Evolutionary conservation across 345 rosid genomes (phyloP).

Genomic region (Dipteronia dyeriana): DNA sequence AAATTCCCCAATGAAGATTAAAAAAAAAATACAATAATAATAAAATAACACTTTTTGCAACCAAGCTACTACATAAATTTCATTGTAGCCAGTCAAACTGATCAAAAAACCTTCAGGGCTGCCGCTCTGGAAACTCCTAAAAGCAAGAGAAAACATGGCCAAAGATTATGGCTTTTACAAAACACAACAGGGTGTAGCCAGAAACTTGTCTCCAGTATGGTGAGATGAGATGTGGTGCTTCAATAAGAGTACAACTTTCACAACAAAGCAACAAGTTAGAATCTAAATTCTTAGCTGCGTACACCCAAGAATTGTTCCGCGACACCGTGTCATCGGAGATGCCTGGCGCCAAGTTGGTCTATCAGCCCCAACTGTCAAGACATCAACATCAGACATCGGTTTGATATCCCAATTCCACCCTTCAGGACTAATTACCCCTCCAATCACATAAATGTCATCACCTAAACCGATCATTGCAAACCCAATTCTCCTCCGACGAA

Average conservation of each 20-base stretch:
- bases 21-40: neutral
- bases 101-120: constrained; percentile 11
- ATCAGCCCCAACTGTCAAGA: constrained; percentile 58
- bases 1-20: constrained; percentile 1
- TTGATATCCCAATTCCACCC: constrained; percentile 76
- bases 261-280: constrained; percentile 19
- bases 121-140: constrained; percentile 3
- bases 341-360: constrained; percentile 79
- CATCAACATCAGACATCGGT: constrained; percentile 72
- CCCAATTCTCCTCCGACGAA: constrained; percentile 79
- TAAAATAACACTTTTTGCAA: constrained; percentile 1
- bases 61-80: constrained; percentile 20
- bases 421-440: constrained; percentile 95
- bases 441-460: constrained; percentile 72
- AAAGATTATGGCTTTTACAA: constrained; percentile 21
- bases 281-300: constrained; percentile 73
- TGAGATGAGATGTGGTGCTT: constrained; percentile 23
- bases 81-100: constrained; percentile 12
- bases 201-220: constrained; percentile 21
- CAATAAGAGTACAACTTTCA: constrained; percentile 25
- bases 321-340: constrained; percentile 77
- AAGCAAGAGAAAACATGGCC: constrained; percentile 17
- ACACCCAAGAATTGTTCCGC: constrained; percentile 84
- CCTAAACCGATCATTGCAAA: constrained; percentile 74
- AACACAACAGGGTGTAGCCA: constrained; percentile 8